phyloP scores from a whole-genome alignment of 768 basidiomycete species.

The Strobilomyces echinocephalus region DNA sequence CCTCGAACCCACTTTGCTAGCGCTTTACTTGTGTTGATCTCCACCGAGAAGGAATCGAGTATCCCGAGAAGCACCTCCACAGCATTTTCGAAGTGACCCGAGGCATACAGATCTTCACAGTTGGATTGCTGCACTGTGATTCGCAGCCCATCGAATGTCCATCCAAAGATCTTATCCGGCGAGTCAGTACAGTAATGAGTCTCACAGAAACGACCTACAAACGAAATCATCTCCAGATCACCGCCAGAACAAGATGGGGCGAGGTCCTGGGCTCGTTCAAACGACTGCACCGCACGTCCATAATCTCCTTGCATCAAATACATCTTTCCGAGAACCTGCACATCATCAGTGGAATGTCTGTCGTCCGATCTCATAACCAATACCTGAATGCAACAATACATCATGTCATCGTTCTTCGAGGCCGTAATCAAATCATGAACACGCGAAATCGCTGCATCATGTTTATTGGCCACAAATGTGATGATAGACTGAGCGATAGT shows the following conservation, averaged over 20 bases:
- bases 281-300: background rate
- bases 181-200: too few relatives aligned
- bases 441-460: conserved; percentile 1
- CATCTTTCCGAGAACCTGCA: conserved; percentile 5
- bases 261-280: background rate
- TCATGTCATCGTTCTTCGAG: background rate
- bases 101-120: background rate
- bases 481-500: background rate
- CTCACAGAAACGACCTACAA: too few relatives aligned
- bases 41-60: background rate
- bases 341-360: background rate
- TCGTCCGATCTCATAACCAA: background rate
- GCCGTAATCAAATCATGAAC: background rate
- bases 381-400: too few relatives aligned
- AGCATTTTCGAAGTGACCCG: too few relatives aligned
- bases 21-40: background rate
- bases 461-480: background rate
- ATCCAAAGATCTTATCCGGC: too few relatives aligned
- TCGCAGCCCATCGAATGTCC: too few relatives aligned
- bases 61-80: too few relatives aligned
- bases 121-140: background rate
- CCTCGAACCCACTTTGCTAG: background rate
- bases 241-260: background rate
- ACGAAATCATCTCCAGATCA: background rate
- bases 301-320: background rate